Base-by-base conservation (phyloP, 257 asterid species). In the Sherardia arvensis region DNA sequence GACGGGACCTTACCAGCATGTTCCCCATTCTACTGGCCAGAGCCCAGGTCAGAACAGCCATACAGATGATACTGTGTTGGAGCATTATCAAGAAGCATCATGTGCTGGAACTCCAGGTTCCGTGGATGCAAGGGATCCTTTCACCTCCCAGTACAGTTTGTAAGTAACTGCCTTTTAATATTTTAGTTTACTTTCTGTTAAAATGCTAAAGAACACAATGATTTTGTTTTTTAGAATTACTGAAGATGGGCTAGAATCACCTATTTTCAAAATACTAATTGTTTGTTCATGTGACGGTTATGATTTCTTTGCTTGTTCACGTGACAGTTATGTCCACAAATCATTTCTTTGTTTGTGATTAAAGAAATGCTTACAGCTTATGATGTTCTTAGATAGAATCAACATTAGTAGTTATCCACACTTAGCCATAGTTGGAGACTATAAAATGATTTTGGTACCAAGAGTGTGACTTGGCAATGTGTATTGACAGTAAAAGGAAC, bases 1-100 rank as follows among this genome's bases (percentile, higher is more conserved):
- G 11, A 79, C 85, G 1, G 95, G 89, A 23, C 78, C 88, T 33
- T 87, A 75, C 76, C 95, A 83, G 66, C 91, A 81, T 78, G 85
- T 87, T 70, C 71, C 87, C n/a, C 70, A 76, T 71, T 71, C 61
- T 38, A 68, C 67, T 65, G 79, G 72, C 65, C 88, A 70, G 75
- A 65, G 76, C 76, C 71, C 82, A 59, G 54, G 61, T 77, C 79
- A 70, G 65, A 68, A 78, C 45, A 61, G 64, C 38, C 80, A 75
- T 76, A 83, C 68, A 77, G 83, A 78, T 77, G 69, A 79, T 15
- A 68, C 62, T 72, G 63, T 71, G 61, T 61, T 60, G 47, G 71
- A 66, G 66, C 69, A 80, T 71, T 80, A 78, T 26, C 80, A 61
- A 72, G 68, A 40, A 43, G 73, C 69, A 63, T 67, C 69, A 63